Conservation (phyloP, 331 rosid species). For the Dryas integrifolia region DNA sequence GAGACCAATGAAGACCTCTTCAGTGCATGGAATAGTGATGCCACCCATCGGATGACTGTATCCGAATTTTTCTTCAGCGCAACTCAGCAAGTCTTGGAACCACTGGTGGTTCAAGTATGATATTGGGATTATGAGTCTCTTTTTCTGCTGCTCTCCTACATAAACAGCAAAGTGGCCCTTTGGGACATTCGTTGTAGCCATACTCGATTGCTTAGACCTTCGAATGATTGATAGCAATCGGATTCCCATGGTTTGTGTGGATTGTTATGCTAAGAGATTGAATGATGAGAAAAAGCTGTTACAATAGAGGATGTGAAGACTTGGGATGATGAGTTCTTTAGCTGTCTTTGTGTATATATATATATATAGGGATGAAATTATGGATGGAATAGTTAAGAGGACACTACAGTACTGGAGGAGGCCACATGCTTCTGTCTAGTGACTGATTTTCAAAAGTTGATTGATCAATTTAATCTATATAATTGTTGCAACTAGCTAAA, state of each 20-base stretch:
- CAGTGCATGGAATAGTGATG: constrained; percentile 29
- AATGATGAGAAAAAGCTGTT: neutral
- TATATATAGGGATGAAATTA: neutral
- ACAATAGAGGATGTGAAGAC: neutral
- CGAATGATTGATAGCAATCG: neutral
- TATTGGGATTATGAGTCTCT: constrained; percentile 23
- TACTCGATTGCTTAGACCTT: neutral
- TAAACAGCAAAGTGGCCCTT: constrained; percentile 26
- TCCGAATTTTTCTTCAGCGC: constrained; percentile 9
- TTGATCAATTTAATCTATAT: constrained; percentile 8
- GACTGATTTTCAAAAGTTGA: constrained; percentile 7
- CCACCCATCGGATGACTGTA: constrained; percentile 15
- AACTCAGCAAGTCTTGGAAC: constrained; percentile 9
- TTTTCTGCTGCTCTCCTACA: constrained; percentile 28
- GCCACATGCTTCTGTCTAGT: constrained; percentile 18
- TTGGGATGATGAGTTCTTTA: constrained; percentile 2
- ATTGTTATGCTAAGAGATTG: neutral
- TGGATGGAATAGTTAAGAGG: neutral
- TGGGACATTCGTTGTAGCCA: constrained; percentile 8
- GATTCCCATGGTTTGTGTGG: neutral
- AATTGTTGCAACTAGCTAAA: constrained; percentile 13
- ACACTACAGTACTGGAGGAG: neutral
- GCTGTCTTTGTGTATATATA: neutral
- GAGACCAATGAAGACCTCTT: constrained; percentile 13
- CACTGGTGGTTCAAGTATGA: constrained; percentile 25